Evolutionary conservation across 129 eudicot species (phyloP).

Genomic region (Pittosporum tobira): DNA sequence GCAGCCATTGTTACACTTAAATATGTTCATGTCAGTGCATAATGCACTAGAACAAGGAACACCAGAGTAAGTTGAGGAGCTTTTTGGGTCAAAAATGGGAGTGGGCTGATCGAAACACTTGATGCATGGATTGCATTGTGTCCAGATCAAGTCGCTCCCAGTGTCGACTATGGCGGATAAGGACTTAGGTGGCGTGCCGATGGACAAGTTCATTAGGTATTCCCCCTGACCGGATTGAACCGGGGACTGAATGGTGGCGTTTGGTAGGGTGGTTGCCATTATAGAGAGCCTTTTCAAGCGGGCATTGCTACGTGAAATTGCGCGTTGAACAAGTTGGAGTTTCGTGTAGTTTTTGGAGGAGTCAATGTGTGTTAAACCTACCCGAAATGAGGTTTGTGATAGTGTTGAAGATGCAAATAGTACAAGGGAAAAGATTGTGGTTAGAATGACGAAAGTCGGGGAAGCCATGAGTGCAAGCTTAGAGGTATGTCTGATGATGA

Average conservation of each 20-base stretch:
- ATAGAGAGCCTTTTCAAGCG: constrained; percentile 7
- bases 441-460: neutral
- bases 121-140: constrained; percentile 28
- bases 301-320: constrained; percentile 10
- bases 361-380: constrained; percentile 7
- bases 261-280: neutral
- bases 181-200: constrained; percentile 20
- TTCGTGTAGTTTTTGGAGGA: constrained; percentile 11
- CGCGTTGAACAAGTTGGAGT: constrained; percentile 15
- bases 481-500: neutral
- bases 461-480: constrained; percentile 5
- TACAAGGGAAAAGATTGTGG: neutral
- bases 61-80: constrained; percentile 6
- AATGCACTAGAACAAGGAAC: constrained; percentile 14
- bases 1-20: constrained; percentile 20
- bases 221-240: constrained; percentile 15
- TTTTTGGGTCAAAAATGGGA: constrained; percentile 23
- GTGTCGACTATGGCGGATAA: constrained; percentile 27
- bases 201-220: constrained; percentile 21
- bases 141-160: constrained; percentile 29
- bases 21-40: constrained; percentile 11
- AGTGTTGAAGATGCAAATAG: neutral
- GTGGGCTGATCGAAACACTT: constrained; percentile 25
- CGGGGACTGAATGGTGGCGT: neutral
- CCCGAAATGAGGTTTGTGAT: neutral